Evolutionary conservation across 2,329 filamentous ascomycete genomes (phyloP).

Genomic region (Beauveria australis): DNA sequence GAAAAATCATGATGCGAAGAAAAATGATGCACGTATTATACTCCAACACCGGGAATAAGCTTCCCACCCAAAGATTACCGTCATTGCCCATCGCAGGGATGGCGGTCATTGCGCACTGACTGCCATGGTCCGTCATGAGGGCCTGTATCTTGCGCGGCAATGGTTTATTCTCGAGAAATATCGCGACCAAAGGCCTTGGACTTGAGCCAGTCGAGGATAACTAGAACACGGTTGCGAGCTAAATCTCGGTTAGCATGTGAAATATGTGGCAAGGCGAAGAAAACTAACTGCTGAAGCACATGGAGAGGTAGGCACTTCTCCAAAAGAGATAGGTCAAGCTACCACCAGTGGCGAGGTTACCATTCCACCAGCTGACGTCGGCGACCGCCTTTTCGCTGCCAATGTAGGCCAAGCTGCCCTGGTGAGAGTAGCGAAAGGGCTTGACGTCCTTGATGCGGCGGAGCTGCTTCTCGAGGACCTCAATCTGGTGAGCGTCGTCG

Average conservation of each 20-base stretch:
- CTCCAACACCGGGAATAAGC: constrained; percentile 8
- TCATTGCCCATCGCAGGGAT: not conserved
- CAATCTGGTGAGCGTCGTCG: constrained; percentile 65
- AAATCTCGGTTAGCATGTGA: constrained; percentile 17
- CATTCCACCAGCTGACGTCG: constrained; percentile 94
- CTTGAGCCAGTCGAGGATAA: constrained; percentile 93
- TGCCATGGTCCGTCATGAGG: not conserved
- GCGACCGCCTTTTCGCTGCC: constrained; percentile 96
- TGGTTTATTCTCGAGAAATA: constrained; percentile 67
- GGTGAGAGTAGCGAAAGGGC: constrained; percentile 97
- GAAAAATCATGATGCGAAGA: not conserved
- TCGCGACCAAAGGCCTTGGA: constrained; percentile 95
- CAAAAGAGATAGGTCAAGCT: constrained; percentile 97
- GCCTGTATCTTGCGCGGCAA: not conserved
- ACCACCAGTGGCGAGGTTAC: constrained; percentile 89
- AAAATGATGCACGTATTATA: constrained; percentile 12
- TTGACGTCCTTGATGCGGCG: constrained; percentile 88
- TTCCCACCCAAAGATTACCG: constrained; percentile 2
- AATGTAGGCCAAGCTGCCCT: constrained; percentile 95
- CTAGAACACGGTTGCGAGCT: constrained; percentile 91
- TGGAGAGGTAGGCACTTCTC: constrained; percentile 95
- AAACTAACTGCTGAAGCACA: constrained; percentile 98
- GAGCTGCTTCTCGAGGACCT: constrained; percentile 76
- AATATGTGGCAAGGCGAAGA: constrained; percentile 2
- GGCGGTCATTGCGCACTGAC: not conserved